phyloP scores from a whole-genome alignment of 495 filamentous ascomycete genomes.

The Entonaema liquescens region DNA sequence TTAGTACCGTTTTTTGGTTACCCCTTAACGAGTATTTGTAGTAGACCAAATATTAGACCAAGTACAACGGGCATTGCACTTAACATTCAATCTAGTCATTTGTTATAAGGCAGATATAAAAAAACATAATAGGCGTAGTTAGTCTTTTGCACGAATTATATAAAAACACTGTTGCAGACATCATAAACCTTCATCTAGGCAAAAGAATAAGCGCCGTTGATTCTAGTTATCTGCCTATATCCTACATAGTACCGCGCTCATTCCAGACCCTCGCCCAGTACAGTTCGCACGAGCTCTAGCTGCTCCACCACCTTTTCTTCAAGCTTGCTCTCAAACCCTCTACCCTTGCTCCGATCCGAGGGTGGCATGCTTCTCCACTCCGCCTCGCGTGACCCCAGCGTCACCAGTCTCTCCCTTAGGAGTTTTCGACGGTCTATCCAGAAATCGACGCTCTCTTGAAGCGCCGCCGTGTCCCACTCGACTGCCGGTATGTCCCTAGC shows the following conservation, averaged over 20 bases:
- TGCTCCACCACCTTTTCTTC: slow-evolving; percentile 78
- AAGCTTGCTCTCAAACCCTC: slow-evolving; percentile 64
- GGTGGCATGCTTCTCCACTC: slow-evolving; percentile 66
- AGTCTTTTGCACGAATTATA: background rate
- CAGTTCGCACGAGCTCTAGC: slow-evolving; percentile 63
- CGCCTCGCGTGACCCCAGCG: slow-evolving; percentile 75
- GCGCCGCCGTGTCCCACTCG: slow-evolving; percentile 72
- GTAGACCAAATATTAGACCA: background rate
- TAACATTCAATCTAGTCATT: background rate
- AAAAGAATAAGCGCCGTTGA: background rate
- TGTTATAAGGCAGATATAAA: too few species aligned
- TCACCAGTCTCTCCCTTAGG: slow-evolving; percentile 73
- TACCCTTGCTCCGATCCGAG: slow-evolving; percentile 43
- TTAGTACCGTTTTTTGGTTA: too few species aligned
- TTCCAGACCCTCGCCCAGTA: slow-evolving; percentile 54
- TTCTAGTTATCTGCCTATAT: slow-evolving; percentile 18
- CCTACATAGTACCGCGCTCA: slow-evolving; percentile 20
- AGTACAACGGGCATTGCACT: background rate
- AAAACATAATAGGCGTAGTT: background rate
- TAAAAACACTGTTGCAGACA: background rate
- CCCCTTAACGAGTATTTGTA: background rate
- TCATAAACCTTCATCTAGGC: background rate
- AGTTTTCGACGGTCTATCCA: slow-evolving; percentile 69
- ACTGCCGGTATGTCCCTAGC: slow-evolving; percentile 70
- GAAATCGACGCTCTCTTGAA: slow-evolving; percentile 81